Evolutionary conservation across 78 protist genomes (phyloP), one percentile per base, ranked within the genome.

Genomic region (Dictyostelium discoideum): DNA sequence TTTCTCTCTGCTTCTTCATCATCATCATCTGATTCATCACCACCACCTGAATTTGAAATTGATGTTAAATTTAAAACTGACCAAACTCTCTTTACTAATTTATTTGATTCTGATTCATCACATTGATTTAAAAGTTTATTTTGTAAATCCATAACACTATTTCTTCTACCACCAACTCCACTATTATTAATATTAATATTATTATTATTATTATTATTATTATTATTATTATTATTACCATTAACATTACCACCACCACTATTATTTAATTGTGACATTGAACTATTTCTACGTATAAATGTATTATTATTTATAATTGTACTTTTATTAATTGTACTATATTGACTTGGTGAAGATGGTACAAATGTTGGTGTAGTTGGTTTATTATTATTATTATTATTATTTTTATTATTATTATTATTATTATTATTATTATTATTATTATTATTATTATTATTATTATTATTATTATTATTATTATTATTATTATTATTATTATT

Each of bases 11-110:
- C 72, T 10, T 78, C 84, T 42, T 78, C 84, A 13, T 80, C 85
- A 29, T 37, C 24, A 24, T 82, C 87, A n/a, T 60, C 77, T 9
- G 37, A 42, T 11, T 54, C 32, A 32, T 86, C 92, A n/a, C 60
- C 92, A n/a, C 60, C 86, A 24, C 82, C 85, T 24, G 65, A 63
- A 32, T 80, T 37, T n/a, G 48, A 46, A 80, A 92, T 92, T 3
- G 72, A 37, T n/a, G 92, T 85, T 13, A 92, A 72, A 57, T 92
- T 85, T 2, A 86, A 40, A 9, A 85, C 92, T 65, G 92, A 92
- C 92, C 96, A 86, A 20, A 92, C 96, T 46, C 92, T 48, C 40
- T 92, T 67, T 8, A 92, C 93, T 67, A 86, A 57, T 74, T 92
- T 92, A 39, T 67, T 83, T 3, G 92, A 86, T 63, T 86, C 92